Evolutionary conservation across 2,329 filamentous ascomycete genomes (phyloP).

Genomic region (Botryotinia narcissicola): DNA sequence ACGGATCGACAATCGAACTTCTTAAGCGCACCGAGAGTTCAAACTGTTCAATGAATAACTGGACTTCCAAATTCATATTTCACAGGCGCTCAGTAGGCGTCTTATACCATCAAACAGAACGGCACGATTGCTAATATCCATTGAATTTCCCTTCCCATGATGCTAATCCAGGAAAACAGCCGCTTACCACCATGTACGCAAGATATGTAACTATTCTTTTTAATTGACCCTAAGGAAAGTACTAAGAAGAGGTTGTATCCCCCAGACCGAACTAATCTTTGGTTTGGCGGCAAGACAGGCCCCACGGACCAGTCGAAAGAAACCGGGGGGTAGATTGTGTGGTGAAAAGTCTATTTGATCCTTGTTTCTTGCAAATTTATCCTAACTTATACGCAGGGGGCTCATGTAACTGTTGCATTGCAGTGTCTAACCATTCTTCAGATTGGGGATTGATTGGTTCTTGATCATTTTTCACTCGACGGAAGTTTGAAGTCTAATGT

Average conservation of each 20-base stretch:
- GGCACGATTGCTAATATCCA: constrained; percentile 11
- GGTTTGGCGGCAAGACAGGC: constrained; percentile 15
- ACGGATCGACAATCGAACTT: constrained; percentile 4
- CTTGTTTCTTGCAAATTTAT: not conserved
- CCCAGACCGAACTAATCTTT: constrained; percentile 15
- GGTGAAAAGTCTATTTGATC: not conserved
- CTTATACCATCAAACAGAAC: constrained; percentile 16
- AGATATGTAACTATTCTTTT: not conserved
- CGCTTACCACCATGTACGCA: constrained; percentile 12
- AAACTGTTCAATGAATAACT: constrained; percentile 7
- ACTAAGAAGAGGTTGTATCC: not conserved
- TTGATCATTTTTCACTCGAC: not conserved
- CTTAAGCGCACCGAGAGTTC: constrained; percentile 17
- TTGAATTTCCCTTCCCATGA: constrained; percentile 2
- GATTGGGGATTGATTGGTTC: constrained; percentile 1
- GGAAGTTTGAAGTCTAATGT: not conserved
- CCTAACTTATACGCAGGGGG: constrained; percentile 7
- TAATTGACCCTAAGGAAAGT: not conserved
- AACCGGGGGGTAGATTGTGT: not conserved
- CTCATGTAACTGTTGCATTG: constrained; percentile 17
- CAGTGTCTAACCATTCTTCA: constrained; percentile 5
- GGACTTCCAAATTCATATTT: constrained; percentile 14
- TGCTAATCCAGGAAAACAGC: constrained; percentile 22
- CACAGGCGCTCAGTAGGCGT: constrained; percentile 10
- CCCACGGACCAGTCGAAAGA: constrained; percentile 13